Percentiles rank a stretch among this genome's conserved stretches.
Conservation (phyloP, 2,329 filamentous ascomycete genomes). For the Phyllosticta citribraziliensis region DNA sequence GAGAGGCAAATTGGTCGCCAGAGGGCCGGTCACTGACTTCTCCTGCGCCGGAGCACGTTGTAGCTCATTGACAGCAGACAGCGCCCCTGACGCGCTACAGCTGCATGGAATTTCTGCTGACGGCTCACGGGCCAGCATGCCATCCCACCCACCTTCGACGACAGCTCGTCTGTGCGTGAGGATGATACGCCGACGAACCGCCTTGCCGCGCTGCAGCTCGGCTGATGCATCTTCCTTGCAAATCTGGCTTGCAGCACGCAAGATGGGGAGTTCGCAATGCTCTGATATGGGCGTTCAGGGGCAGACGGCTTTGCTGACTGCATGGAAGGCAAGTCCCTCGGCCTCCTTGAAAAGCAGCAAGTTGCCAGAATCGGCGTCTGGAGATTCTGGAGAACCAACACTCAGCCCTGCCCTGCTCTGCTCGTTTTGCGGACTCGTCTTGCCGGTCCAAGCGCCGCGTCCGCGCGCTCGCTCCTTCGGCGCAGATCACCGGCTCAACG, state of each 20-base stretch:
- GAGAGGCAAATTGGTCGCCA: not conserved
- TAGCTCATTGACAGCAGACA: not conserved
- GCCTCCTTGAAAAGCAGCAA: not conserved
- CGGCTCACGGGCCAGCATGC: not conserved
- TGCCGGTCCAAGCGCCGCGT: not conserved
- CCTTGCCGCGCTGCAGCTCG: not conserved
- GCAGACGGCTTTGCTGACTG: not conserved
- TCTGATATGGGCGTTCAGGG: not conserved
- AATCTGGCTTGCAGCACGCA: not conserved
- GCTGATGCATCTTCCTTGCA: not conserved
- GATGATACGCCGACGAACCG: not conserved
- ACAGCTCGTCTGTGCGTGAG: not conserved
- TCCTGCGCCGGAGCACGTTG: not conserved
- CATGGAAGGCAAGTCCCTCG: not conserved
- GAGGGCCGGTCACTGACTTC: not conserved
- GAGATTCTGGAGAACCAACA: not conserved
- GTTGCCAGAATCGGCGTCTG: not conserved
- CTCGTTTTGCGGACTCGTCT: not conserved
- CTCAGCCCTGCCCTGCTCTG: not conserved
- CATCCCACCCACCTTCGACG: not conserved
- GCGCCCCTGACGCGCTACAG: not conserved
- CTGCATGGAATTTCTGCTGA: not conserved
- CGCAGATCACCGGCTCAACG: constrained; percentile 2
- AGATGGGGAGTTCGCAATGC: not conserved
- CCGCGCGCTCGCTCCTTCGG: not conserved